Base-by-base conservation (phyloP, 495 filamentous ascomycete species). In the Aspergillus saccharolyticus region DNA sequence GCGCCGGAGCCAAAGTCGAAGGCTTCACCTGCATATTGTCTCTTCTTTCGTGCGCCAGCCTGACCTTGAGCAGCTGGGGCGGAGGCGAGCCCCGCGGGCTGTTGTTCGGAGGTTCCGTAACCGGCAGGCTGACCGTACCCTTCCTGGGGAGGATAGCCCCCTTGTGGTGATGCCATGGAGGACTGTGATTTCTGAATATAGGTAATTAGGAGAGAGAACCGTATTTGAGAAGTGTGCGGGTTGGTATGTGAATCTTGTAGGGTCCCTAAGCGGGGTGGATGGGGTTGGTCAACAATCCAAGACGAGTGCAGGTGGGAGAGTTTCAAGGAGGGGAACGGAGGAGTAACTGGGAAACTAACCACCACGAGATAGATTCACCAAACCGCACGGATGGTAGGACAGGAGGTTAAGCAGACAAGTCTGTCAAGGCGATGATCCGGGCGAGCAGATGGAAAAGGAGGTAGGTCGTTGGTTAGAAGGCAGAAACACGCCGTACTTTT, bases 1-100 rank as follows among this genome's bases (percentile, higher is more conserved):
- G 88, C 89, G 62, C 94, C 94, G 28, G 83, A 83, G 30, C 88
- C 92, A 66, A 97, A 91, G 12, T 96, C 95, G 70, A 93, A 98
- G 6, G 92, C 93, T 69, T 91, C 87, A 22, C 89, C 90, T 21
- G 95, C 94, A 77, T 98, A 98, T 44, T 87, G 84, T 71, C 91
- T 80, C 80, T 96, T 96, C 80, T 91, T 96, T 71, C 86, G 80
- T 77, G 77, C 84, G 79, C 63, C 83, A 71, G 58, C 80, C 9
- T 66, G 61, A 44, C 56, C 68, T 25, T 66, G 67, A 42, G 69
- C 53, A 54, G 66, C 56, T 15, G 67, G 66, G 24, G 60, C 69
- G 47, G 66, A 69, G 52, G 61, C 66, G 24, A 64, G 53, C 42
- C 58, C 71, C 42, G 68, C 55, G 28, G 66, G 64, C 50, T 68